These are phyloP conservation scores for Aechmea fasciata DNA, from an alignment of 176 grass and related monocot species.

Conservation along the genomic window DNA sequence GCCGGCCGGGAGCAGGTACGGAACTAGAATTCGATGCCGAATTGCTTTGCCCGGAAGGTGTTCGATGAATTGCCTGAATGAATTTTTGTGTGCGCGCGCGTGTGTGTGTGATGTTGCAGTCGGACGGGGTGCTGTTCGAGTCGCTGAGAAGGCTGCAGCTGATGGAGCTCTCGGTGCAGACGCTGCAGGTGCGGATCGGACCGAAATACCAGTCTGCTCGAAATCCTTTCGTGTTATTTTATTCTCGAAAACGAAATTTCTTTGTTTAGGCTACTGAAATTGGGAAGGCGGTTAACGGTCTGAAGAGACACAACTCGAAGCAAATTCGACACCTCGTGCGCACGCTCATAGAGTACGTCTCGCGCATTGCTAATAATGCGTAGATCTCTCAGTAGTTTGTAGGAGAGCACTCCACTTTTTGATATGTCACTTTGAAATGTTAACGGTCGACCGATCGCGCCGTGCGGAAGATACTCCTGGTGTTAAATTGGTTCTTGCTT, in stretches of 20 bases:
- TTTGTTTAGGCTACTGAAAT: conserved; percentile 76
- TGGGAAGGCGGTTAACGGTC: conserved; percentile 58
- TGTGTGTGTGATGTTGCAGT: conserved; percentile 36
- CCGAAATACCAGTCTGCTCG: background rate
- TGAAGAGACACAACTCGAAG: conserved; percentile 69
- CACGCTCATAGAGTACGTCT: conserved; percentile 72
- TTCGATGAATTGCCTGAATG: conserved; percentile 5
- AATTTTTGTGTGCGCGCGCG: background rate
- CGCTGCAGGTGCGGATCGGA: conserved; percentile 41
- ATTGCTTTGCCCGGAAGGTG: background rate
- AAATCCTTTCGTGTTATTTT: background rate
- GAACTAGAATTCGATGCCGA: background rate
- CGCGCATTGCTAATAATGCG: background rate
- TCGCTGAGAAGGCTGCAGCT: conserved; percentile 81
- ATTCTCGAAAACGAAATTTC: background rate
- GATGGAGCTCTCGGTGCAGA: conserved; percentile 75
- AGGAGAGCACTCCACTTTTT: background rate
- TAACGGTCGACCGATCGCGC: too few relatives aligned
- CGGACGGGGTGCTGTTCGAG: conserved; percentile 59
- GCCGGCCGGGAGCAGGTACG: conserved; percentile 45
- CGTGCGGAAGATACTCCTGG: too few relatives aligned
- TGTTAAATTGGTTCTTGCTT: too few relatives aligned
- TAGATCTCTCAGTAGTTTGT: background rate
- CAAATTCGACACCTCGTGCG: conserved; percentile 52
- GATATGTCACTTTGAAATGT: too few relatives aligned